These are phyloP conservation scores for Colletotrichum theobromicola DNA, from an alignment of 2,329 filamentous ascomycete genomes.

Conservation along the genomic window DNA sequence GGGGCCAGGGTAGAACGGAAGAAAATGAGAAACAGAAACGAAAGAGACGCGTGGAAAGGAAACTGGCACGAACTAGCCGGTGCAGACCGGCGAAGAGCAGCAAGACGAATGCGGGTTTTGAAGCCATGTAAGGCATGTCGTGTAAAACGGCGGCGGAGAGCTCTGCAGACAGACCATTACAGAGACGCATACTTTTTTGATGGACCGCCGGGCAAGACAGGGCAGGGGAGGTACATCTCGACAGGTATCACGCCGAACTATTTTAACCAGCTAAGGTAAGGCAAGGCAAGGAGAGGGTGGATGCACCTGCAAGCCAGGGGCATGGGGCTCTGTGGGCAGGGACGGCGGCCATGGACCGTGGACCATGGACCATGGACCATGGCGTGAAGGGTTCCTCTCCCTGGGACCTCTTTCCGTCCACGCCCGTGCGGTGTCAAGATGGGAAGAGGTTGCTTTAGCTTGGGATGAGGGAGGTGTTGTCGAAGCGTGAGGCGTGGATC, in stretches of 20 bases:
- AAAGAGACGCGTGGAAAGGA: constrained; percentile 22
- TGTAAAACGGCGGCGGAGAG: constrained; percentile 20
- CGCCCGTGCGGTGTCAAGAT: constrained; percentile 18
- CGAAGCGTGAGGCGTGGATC: constrained; percentile 4
- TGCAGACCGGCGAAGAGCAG: constrained; percentile 8
- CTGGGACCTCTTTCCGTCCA: not conserved
- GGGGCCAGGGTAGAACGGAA: not conserved
- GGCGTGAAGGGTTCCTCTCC: not conserved
- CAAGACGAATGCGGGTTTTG: not conserved
- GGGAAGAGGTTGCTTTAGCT: constrained; percentile 9
- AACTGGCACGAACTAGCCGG: constrained; percentile 1
- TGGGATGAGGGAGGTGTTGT: not conserved
- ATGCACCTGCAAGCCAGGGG: constrained; percentile 17
- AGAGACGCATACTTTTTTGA: not conserved
- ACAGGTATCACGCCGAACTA: not conserved
- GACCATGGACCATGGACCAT: not conserved
- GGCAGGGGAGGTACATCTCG: not conserved
- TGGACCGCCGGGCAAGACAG: not conserved
- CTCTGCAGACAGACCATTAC: constrained; percentile 6
- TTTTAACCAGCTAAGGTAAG: not conserved
- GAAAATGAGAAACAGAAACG: constrained; percentile 4
- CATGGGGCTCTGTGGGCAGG: constrained; percentile 23
- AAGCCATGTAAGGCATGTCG: constrained; percentile 12
- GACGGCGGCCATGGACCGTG: not conserved
- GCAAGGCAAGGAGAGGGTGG: not conserved